Percentiles rank a stretch among this genome's conserved stretches.
Evolutionary conservation across 2,329 filamentous ascomycete species (phyloP).

Genomic region (Penicillium concentricum): DNA sequence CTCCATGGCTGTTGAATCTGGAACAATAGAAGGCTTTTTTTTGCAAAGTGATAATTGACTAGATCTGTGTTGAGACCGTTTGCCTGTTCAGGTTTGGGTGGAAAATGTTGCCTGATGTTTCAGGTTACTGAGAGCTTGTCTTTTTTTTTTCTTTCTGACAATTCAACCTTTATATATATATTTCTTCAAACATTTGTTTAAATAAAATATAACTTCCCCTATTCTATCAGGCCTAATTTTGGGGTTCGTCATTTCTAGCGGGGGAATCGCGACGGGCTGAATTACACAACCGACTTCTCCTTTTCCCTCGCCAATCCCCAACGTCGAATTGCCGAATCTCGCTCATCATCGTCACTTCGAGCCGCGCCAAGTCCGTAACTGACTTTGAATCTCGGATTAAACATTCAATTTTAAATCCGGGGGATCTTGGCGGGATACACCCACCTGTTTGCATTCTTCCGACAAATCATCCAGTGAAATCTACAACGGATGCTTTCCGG

Average conservation of each 20-base stretch:
- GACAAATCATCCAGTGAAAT: background rate
- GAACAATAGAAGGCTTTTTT: background rate
- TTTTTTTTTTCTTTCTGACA: background rate
- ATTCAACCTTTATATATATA: background rate
- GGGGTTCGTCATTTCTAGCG: background rate
- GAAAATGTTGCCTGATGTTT: background rate
- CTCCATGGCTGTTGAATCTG: background rate
- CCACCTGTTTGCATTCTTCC: too few relatives aligned
- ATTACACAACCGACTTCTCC: background rate
- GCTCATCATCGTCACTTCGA: background rate
- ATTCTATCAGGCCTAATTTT: background rate
- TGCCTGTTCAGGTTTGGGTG: too few relatives aligned
- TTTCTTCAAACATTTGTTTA: background rate
- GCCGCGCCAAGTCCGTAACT: background rate
- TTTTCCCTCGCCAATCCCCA: conserved; percentile 3
- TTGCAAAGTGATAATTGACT: background rate
- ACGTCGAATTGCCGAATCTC: conserved; percentile 4
- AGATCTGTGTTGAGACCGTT: background rate
- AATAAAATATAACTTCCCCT: too few relatives aligned
- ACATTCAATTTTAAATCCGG: background rate
- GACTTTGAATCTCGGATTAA: background rate
- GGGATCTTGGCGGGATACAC: background rate
- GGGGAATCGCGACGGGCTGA: conserved; percentile 22
- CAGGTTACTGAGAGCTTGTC: background rate
- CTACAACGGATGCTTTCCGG: background rate